These are phyloP conservation scores for Lactarius hatsudake DNA, from an alignment of 768 basidiomycete genomes.

Conservation along the genomic window DNA sequence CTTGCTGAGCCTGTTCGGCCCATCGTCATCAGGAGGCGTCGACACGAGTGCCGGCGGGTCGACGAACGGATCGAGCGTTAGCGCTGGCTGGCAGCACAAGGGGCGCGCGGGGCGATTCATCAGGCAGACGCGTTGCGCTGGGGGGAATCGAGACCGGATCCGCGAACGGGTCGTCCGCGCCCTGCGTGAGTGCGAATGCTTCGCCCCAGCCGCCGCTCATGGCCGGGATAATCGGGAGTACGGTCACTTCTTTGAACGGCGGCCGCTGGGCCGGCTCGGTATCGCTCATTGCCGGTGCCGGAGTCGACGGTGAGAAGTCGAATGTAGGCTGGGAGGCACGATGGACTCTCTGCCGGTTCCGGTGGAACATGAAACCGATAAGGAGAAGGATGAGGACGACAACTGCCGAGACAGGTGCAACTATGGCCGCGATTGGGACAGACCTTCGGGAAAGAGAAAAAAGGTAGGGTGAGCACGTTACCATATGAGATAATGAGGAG, in stretches of 20 bases:
- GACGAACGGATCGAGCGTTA: conserved; percentile 5
- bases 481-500: too few species aligned
- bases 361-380: background rate
- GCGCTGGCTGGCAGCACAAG: background rate
- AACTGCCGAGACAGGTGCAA: background rate
- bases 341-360: conserved; percentile 1
- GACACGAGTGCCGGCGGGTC: conserved; percentile 5
- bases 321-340: too few species aligned
- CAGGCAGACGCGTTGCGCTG: too few species aligned
- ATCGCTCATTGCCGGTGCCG: background rate
- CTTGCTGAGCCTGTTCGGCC: conserved; percentile 8
- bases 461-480: background rate
- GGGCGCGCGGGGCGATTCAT: background rate
- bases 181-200: background rate
- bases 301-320: background rate
- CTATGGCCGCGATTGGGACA: conserved; percentile 15
- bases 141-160: background rate
- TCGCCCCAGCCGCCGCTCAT: background rate
- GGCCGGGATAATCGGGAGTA: background rate
- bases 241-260: background rate
- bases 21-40: background rate
- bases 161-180: conserved; percentile 3
- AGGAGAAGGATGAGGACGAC: background rate
- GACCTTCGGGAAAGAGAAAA: too few species aligned
- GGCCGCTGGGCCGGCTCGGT: background rate